phyloP scores from a whole-genome alignment of 441 rosid species.

The Flueggea neowawraea region DNA sequence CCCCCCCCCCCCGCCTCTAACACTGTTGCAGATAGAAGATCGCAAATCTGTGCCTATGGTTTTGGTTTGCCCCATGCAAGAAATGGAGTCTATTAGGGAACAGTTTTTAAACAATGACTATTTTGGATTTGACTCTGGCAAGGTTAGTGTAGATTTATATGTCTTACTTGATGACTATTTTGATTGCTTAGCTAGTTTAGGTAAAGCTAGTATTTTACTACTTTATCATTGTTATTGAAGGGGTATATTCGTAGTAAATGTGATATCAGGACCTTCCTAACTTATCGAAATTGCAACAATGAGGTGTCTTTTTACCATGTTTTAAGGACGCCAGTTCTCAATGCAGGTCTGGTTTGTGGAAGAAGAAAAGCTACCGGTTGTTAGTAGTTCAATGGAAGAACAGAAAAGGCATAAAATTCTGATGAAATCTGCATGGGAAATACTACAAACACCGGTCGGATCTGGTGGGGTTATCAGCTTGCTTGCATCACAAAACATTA shows the following conservation, averaged over 20 bases:
- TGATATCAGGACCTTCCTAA: too few species aligned
- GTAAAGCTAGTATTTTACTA: not conserved
- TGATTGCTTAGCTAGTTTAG: too few species aligned
- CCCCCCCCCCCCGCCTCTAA: too few species aligned
- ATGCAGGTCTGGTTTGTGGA: slow-evolving; percentile 72
- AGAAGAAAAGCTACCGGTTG: slow-evolving; percentile 78
- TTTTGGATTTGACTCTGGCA: slow-evolving; percentile 64
- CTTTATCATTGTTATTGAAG: too few species aligned
- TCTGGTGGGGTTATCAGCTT: slow-evolving; percentile 67
- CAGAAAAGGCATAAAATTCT: slow-evolving; percentile 55
- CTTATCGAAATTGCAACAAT: too few species aligned
- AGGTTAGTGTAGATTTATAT: slow-evolving; percentile 38
- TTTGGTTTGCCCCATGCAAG: slow-evolving; percentile 45
- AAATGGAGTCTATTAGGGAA: slow-evolving; percentile 36
- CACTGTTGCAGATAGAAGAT: slow-evolving; percentile 51
- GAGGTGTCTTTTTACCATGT: not conserved
- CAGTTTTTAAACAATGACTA: slow-evolving; percentile 52
- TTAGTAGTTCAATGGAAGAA: slow-evolving; percentile 47
- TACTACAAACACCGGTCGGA: slow-evolving; percentile 77
- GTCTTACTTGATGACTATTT: too few species aligned
- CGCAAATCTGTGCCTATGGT: slow-evolving; percentile 59
- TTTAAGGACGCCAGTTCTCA: slow-evolving; percentile 1
- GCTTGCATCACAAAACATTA: slow-evolving; percentile 53
- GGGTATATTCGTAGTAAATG: too few species aligned
- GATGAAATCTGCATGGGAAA: slow-evolving; percentile 95